Evolutionary conservation across 2,329 filamentous ascomycete species (phyloP).

Genomic region (Microdochium trichocladiopsis): DNA sequence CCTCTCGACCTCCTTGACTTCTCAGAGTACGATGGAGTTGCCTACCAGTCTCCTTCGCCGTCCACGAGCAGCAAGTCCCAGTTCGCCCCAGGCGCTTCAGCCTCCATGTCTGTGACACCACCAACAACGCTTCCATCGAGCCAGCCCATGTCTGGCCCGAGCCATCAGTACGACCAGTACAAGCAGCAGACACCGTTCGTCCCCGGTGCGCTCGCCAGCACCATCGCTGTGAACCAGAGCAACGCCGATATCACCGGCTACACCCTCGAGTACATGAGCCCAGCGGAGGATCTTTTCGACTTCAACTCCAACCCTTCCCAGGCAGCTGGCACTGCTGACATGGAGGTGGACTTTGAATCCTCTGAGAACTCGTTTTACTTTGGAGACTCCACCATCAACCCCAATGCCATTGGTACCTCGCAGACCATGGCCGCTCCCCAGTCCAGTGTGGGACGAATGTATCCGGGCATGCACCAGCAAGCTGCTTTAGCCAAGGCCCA

Average conservation of each 20-base stretch:
- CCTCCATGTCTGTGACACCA: constrained; percentile 46
- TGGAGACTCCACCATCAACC: constrained; percentile 55
- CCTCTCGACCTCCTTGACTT: constrained; percentile 55
- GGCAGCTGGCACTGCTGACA: constrained; percentile 49
- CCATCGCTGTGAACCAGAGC: constrained; percentile 68
- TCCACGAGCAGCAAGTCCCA: constrained; percentile 47
- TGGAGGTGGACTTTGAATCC: constrained; percentile 65
- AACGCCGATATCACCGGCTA: constrained; percentile 47
- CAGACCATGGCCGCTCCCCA: constrained; percentile 41
- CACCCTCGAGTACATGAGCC: constrained; percentile 46
- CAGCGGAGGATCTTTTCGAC: constrained; percentile 62
- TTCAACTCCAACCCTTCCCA: constrained; percentile 63
- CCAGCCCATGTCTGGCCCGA: constrained; percentile 68
- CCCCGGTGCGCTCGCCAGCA: constrained; percentile 72
- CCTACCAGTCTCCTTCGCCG: constrained; percentile 53
- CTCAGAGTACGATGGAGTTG: constrained; percentile 54
- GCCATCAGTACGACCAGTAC: constrained; percentile 92
- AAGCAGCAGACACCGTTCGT: constrained; percentile 93
- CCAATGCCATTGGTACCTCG: constrained; percentile 56
- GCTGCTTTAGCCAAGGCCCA: constrained; percentile 71
- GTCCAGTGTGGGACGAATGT: constrained; percentile 64
- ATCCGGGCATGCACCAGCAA: constrained; percentile 89
- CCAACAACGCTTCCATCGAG: constrained; percentile 44
- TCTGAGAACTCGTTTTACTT: constrained; percentile 61
- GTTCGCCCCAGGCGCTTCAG: constrained; percentile 41